Percentiles rank a stretch among this genome's conserved stretches.
These are phyloP conservation scores for Epichloe bromicola DNA, from an alignment of 2,329 filamentous ascomycete species.

Conservation along the genomic window DNA sequence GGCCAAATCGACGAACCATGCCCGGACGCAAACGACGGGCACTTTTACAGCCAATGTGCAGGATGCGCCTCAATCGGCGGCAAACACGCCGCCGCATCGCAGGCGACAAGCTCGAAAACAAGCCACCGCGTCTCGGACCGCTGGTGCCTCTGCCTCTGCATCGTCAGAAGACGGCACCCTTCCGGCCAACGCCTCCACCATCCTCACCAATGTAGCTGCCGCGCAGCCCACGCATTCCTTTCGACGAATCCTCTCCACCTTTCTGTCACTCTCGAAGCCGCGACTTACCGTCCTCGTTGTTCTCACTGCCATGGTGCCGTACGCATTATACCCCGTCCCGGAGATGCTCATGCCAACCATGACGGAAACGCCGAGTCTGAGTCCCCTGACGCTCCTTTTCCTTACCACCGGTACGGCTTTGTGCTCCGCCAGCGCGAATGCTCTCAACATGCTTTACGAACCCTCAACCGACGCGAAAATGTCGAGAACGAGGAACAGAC, in stretches of 20 bases:
- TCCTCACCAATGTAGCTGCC: conserved; percentile 39
- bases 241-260: conserved; percentile 60
- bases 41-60: conserved; percentile 9
- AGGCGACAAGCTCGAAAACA: conserved; percentile 20
- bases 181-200: conserved; percentile 39
- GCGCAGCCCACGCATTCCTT: conserved; percentile 36
- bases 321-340: conserved; percentile 86
- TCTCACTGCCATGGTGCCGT: conserved; percentile 79
- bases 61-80: conserved; percentile 10
- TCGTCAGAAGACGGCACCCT: conserved; percentile 18
- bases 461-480: conserved; percentile 81
- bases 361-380: conserved; percentile 63
- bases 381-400: conserved; percentile 82
- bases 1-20: conserved; percentile 6
- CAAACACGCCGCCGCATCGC: conserved; percentile 21
- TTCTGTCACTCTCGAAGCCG: conserved; percentile 88
- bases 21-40: conserved; percentile 1
- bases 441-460: conserved; percentile 96
- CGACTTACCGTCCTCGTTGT: conserved; percentile 85
- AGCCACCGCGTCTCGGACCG: conserved; percentile 3
- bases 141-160: neutral
- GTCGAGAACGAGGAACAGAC: conserved; percentile 82
- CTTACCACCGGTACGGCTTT: conserved; percentile 81
- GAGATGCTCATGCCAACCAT: conserved; percentile 61
- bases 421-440: conserved; percentile 82